phyloP scores from a whole-genome alignment of 305 asterid species.

The Plantago coronopus region DNA sequence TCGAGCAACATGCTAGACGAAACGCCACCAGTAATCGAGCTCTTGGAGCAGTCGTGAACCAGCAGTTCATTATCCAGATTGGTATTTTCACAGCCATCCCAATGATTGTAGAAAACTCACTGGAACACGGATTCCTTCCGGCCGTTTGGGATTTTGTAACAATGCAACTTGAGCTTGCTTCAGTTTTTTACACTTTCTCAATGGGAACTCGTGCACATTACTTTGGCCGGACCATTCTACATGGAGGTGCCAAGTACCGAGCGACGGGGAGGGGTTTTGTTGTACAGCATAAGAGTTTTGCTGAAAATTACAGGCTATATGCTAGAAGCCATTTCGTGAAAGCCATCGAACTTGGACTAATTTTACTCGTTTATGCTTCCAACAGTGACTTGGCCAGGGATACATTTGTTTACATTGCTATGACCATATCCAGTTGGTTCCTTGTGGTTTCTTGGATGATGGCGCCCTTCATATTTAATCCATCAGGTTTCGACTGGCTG shows the following conservation, averaged over 20 bases:
- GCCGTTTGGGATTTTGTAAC: conserved; percentile 86
- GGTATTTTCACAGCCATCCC: conserved; percentile 90
- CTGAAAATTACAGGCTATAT: conserved; percentile 86
- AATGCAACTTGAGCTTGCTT: conserved; percentile 85
- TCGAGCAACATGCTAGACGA: conserved; percentile 43
- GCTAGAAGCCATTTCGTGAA: conserved; percentile 95
- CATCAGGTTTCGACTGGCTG: conserved; percentile 96
- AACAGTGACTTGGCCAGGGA: conserved; percentile 43
- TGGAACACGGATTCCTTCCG: conserved; percentile 82
- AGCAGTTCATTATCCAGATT: conserved; percentile 87
- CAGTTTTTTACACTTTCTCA: conserved; percentile 80
- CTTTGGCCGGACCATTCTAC: conserved; percentile 92
- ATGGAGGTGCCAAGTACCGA: conserved; percentile 95
- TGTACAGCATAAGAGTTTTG: conserved; percentile 83
- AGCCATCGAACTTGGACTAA: conserved; percentile 90
- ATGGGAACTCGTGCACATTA: conserved; percentile 93
- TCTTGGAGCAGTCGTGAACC: conserved; percentile 80
- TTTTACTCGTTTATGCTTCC: conserved; percentile 73
- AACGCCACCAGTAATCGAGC: conserved; percentile 61
- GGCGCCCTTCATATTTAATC: conserved; percentile 83
- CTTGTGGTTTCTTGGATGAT: conserved; percentile 90
- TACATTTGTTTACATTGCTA: conserved; percentile 71
- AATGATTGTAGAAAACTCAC: conserved; percentile 86
- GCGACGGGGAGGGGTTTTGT: conserved; percentile 98
- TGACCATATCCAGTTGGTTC: conserved; percentile 94